Percentiles rank a stretch among this genome's conserved stretches.
phyloP scores from a whole-genome alignment of 208 protist species.

The Wallacemonas sp. region DNA sequence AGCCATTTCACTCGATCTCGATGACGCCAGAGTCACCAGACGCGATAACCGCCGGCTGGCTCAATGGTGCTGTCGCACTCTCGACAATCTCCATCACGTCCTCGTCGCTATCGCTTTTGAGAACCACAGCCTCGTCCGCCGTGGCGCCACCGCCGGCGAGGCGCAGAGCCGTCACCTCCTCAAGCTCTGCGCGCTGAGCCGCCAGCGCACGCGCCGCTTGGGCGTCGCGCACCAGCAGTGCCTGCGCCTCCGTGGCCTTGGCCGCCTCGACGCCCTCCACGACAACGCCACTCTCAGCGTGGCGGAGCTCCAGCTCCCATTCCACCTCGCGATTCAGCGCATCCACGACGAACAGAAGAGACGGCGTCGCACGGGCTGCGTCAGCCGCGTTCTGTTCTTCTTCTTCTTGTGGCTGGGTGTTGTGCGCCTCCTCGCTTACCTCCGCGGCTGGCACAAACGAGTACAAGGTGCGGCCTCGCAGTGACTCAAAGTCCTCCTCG shows the following conservation, averaged over 20 bases:
- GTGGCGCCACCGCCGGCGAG: not conserved
- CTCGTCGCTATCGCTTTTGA: slow-evolving; percentile 15
- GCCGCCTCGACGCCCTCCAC: slow-evolving; percentile 33
- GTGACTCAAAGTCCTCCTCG: slow-evolving; percentile 75
- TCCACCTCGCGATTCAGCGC: slow-evolving; percentile 61
- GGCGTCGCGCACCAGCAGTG: not conserved
- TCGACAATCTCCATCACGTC: slow-evolving; percentile 17
- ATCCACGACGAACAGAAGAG: slow-evolving; percentile 56
- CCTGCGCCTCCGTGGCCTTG: slow-evolving; percentile 13
- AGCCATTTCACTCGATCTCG: slow-evolving; percentile 32
- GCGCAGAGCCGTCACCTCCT: not conserved
- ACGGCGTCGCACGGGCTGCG: not conserved
- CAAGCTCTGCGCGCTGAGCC: not conserved
- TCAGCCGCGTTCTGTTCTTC: too few species aligned
- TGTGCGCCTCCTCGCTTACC: not conserved
- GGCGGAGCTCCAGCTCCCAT: slow-evolving; percentile 57
- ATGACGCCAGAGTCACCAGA: slow-evolving; percentile 9
- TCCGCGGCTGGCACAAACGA: slow-evolving; percentile 12
- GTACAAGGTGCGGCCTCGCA: slow-evolving; percentile 33
- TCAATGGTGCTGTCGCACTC: not conserved
- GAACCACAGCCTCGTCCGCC: not conserved
- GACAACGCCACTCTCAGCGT: slow-evolving; percentile 19
- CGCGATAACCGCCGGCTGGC: not conserved
- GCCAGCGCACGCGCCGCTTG: not conserved
- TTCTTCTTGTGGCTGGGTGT: too few species aligned